phyloP scores from a whole-genome alignment of 257 asterid species.

The Solanum okadae region DNA sequence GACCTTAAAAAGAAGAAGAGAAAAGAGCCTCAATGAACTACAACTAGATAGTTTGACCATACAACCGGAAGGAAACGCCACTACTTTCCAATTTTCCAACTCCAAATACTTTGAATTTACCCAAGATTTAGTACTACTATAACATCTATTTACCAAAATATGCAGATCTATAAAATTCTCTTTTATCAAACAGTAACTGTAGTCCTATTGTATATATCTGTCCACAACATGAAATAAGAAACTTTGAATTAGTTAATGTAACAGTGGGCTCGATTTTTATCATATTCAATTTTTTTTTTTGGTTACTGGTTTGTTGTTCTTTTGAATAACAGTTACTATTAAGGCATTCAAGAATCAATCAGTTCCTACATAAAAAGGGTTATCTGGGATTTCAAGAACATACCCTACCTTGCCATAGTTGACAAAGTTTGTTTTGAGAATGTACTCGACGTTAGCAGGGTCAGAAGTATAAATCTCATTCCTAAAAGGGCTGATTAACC shows the following conservation, averaged over 20 bases:
- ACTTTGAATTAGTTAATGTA: not conserved
- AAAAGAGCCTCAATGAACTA: not conserved
- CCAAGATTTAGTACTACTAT: not conserved
- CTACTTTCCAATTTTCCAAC: not conserved
- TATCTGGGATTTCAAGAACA: not conserved
- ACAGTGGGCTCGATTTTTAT: not conserved
- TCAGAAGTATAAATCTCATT: conserved; percentile 49
- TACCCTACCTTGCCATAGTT: conserved; percentile 53
- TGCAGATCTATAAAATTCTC: not conserved
- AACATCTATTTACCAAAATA: not conserved
- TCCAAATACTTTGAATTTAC: not conserved
- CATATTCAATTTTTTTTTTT: too few relatives aligned
- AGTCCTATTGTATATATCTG: not conserved
- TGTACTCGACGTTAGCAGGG: conserved; percentile 56
- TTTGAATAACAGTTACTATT: not conserved
- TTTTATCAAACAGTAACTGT: not conserved
- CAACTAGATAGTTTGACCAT: not conserved
- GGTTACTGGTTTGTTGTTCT: too few relatives aligned
- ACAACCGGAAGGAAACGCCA: not conserved
- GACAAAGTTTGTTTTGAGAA: conserved; percentile 46
- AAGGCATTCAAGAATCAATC: not conserved
- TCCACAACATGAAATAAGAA: not conserved
- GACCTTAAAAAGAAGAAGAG: not conserved
- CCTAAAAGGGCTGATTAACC: conserved; percentile 42
- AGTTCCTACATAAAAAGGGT: not conserved